phyloP scores from a whole-genome alignment of 768 basidiomycete genomes.

The Pulveroboletus sp. region DNA sequence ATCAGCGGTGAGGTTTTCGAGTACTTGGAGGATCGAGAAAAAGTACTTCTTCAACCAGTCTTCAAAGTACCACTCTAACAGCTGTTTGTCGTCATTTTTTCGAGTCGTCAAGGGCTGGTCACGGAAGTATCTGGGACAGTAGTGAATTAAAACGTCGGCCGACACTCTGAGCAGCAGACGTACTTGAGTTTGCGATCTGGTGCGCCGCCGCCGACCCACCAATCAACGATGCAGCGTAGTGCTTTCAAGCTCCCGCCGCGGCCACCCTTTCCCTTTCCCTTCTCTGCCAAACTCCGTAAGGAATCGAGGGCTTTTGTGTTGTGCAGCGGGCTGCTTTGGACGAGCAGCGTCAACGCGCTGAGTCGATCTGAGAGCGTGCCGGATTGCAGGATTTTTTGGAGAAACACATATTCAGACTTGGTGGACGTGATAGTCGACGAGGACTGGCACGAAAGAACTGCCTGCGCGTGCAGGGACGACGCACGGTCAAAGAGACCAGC shows the following conservation, averaged over 20 bases:
- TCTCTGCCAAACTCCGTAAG: conserved; percentile 72
- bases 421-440: conserved; percentile 42
- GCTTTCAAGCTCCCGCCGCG: conserved; percentile 93
- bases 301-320: conserved; percentile 78
- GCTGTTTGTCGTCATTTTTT: conserved; percentile 62
- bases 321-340: conserved; percentile 85
- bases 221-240: conserved; percentile 88
- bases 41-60: conserved; percentile 98
- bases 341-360: conserved; percentile 85
- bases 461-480: conserved; percentile 43
- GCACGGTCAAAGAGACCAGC: conserved; percentile 42
- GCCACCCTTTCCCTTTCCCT: conserved; percentile 79
- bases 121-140: conserved; percentile 72
- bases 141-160: neutral
- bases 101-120: conserved; percentile 78
- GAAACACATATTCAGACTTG: conserved; percentile 77
- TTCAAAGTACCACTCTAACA: conserved; percentile 89
- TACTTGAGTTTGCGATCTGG: conserved; percentile 85
- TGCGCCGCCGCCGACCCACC: conserved; percentile 96
- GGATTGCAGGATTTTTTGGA: conserved; percentile 78
- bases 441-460: conserved; percentile 45
- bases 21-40: conserved; percentile 84
- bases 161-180: conserved; percentile 27
- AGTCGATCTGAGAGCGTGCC: conserved; percentile 93
- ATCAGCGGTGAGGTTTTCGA: conserved; percentile 85